A percentile compares a stretch with the other conserved stretches of the same genome.
Evolutionary conservation across 2,329 filamentous ascomycete genomes (phyloP).

Genomic region (Fusarium citri): DNA sequence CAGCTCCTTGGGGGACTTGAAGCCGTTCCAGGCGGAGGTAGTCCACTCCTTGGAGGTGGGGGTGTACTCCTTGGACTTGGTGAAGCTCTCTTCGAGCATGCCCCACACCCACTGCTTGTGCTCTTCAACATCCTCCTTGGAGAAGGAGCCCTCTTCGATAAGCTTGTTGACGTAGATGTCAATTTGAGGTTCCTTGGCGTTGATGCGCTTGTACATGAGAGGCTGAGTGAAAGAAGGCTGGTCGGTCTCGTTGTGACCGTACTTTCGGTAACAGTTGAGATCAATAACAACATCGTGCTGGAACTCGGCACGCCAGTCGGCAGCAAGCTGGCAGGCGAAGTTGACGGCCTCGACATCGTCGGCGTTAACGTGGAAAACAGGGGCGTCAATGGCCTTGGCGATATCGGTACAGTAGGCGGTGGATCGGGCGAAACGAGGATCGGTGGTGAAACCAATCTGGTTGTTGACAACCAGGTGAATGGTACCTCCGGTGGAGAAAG

Average conservation of each 20-base stretch:
- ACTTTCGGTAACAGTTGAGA: constrained; percentile 98
- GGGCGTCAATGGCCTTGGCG: constrained; percentile 97
- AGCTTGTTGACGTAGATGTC: constrained; percentile 94
- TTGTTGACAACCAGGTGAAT: constrained; percentile 99
- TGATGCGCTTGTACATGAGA: constrained; percentile 98
- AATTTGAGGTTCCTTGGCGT: constrained; percentile 83
- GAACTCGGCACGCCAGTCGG: constrained; percentile 98
- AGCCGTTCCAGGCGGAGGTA: constrained; percentile 98
- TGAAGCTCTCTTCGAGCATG: constrained; percentile 98
- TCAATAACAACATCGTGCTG: constrained; percentile 98
- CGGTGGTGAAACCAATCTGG: constrained; percentile 99
- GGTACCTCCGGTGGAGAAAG: constrained; percentile 96
- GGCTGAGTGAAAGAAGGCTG: constrained; percentile 99
- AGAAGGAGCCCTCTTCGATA: constrained; percentile 91
- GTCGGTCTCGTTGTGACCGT: constrained; percentile 99
- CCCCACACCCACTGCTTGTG: constrained; percentile 99
- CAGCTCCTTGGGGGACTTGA: constrained; percentile 98
- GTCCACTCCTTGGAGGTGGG: constrained; percentile 98
- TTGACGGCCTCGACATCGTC: constrained; percentile 99
- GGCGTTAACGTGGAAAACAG: constrained; percentile 98
- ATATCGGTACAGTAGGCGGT: constrained; percentile 99
- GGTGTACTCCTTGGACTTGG: constrained; percentile 97
- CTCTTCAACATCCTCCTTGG: constrained; percentile 96
- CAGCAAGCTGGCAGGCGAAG: constrained; percentile 95
- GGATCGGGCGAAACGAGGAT: constrained; percentile 95